Base-by-base conservation (phyloP, 176 grass and related monocot genomes). In the Rhynchospora tenuis region DNA sequence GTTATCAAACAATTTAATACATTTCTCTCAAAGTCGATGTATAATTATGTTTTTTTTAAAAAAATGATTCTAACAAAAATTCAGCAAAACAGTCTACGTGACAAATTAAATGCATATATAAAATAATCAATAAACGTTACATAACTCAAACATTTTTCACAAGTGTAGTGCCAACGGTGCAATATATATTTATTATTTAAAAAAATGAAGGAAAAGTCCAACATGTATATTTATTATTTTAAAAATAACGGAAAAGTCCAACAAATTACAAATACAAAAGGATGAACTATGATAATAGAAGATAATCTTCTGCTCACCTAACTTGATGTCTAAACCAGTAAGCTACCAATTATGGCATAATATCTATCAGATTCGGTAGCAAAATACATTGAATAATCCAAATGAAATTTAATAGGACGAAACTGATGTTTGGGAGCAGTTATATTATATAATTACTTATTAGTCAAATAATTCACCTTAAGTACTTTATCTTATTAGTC, bases 311-410 rank as follows among this genome's bases (percentile, higher is more conserved):
- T 51, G 20, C 70, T 15, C 17, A 74, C 45, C 70, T 51, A 74
- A 74, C 22, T 73, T 69, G 22, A 74, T 74, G 45, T 74, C 14
- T 48, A 27, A 73, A 20, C 20, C 70, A 51, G 43, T 44, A 48
- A 72, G n/a, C 68, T 20, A 72, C 43, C 9, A 72, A 47, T 72
- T 72, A 24, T 73, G n/a, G 44, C 44, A 6, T 0, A 73, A 73
- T 38, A 38, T 73, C 44, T 48, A 24, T 50, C 24, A 68, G 16
- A 73, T 13, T 2, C 9, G 20, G 7, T 73, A 73, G 20, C 44
- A 73, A 26, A 73, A 73, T 73, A 48, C 22, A 74, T 51, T 74
- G 70, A 73, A 73, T 73, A 73, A 73, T 73, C 70, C 70, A 73
- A 73, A 27, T 51, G 10, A 50, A 51, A 2, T 26, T 51, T 5